Evolutionary conservation across 805 yeast species (phyloP).

Genomic region (Lachancea dasiensis): DNA sequence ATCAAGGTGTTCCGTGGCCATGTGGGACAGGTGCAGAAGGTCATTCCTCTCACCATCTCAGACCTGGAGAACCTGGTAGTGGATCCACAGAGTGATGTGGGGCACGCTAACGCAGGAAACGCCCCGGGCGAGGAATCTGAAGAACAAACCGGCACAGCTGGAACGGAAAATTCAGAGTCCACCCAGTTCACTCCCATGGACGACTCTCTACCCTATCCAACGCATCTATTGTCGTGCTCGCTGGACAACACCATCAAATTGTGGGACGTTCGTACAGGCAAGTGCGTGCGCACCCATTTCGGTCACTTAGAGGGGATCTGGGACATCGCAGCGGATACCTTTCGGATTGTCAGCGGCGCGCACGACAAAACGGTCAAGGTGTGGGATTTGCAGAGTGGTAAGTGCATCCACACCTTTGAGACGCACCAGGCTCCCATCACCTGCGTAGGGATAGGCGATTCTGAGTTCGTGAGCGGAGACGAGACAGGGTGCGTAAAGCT

Average conservation of each 20-base stretch:
- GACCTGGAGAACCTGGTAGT: conserved; percentile 49
- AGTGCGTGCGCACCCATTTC: conserved; percentile 87
- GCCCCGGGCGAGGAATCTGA: conserved; percentile 12
- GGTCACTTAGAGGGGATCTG: conserved; percentile 99
- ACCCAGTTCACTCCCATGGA: conserved; percentile 18
- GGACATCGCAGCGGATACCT: conserved; percentile 94
- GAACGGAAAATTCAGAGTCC: conserved; percentile 15
- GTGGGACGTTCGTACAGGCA: conserved; percentile 85
- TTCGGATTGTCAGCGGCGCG: conserved; percentile 89
- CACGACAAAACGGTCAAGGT: conserved; percentile 88
- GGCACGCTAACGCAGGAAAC: conserved; percentile 1
- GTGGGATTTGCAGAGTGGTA: conserved; percentile 95
- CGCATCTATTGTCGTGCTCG: conserved; percentile 81
- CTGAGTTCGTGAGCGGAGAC: conserved; percentile 83
- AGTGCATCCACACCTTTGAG: conserved; percentile 87
- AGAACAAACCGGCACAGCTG: too few relatives aligned
- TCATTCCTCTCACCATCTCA: conserved; percentile 73
- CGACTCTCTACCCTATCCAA: conserved; percentile 47
- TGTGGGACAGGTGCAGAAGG: conserved; percentile 90
- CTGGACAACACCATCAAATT: conserved; percentile 88
- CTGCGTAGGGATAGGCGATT: conserved; percentile 83
- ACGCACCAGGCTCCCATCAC: conserved; percentile 41
- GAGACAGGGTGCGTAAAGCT: conserved; percentile 84
- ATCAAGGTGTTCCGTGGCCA: conserved; percentile 78
- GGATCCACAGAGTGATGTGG: conserved; percentile 32